Evolutionary conservation across 1,284 basidiomycete species (phyloP).

Genomic region (Ganoderma lucidum): DNA sequence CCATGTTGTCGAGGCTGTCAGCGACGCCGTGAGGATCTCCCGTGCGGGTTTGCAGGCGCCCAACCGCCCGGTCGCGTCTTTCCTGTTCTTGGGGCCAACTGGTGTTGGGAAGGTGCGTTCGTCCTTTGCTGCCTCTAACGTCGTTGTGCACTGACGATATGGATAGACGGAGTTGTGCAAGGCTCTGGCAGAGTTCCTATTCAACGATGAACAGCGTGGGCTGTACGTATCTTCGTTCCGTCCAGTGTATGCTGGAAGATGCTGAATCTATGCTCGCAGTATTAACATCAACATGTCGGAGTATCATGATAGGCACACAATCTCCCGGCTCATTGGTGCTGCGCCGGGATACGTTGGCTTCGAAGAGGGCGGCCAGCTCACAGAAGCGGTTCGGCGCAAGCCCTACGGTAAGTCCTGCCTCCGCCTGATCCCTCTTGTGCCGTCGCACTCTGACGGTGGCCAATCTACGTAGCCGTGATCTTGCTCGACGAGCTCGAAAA

Average conservation of each 20-base stretch:
- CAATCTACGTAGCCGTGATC: conserved; percentile 66
- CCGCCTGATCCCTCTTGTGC: neutral
- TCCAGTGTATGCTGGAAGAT: neutral
- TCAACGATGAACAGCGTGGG: conserved; percentile 87
- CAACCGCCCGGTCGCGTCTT: conserved; percentile 89
- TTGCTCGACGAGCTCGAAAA: conserved; percentile 92
- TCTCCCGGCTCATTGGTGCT: conserved; percentile 90
- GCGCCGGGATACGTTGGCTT: conserved; percentile 95
- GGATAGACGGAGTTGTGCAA: conserved; percentile 87
- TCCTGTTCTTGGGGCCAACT: conserved; percentile 91
- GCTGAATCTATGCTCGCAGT: conserved; percentile 44
- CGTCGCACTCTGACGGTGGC: conserved; percentile 9
- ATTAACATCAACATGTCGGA: conserved; percentile 95
- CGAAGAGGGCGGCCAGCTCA: conserved; percentile 91
- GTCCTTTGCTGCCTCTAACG: neutral
- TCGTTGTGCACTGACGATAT: neutral
- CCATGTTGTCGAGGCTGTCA: conserved; percentile 81
- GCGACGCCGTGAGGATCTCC: conserved; percentile 90
- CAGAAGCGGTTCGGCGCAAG: conserved; percentile 86
- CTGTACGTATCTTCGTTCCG: conserved; percentile 57
- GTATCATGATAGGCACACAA: conserved; percentile 91
- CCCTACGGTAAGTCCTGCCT: conserved; percentile 69
- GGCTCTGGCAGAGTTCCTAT: conserved; percentile 85
- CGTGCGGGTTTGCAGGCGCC: conserved; percentile 90
- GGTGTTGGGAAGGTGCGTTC: conserved; percentile 78